phyloP scores from a whole-genome alignment of 108 stramenopile species.

The Skeletonema potamos region DNA sequence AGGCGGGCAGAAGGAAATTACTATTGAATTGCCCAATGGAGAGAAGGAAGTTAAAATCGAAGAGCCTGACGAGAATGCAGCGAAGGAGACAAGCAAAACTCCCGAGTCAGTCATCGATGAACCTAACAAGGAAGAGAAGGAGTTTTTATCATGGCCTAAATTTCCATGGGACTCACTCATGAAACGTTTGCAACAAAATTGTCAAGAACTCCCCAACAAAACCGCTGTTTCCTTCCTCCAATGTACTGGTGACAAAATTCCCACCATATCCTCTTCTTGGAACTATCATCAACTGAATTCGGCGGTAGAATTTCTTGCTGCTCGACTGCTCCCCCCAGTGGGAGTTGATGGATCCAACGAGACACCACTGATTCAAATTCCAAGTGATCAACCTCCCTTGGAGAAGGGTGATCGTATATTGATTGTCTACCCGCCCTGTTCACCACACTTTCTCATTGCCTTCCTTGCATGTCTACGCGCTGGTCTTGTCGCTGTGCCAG shows the following conservation, averaged over 20 bases:
- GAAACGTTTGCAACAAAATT: conserved; percentile 2
- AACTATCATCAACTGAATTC: conserved; percentile 31
- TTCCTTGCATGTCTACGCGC: conserved; percentile 96
- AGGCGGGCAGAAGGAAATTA: conserved; percentile 11
- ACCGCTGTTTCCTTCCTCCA: conserved; percentile 46
- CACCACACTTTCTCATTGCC: conserved; percentile 92
- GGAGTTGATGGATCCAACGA: neutral
- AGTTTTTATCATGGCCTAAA: neutral
- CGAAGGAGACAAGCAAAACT: neutral
- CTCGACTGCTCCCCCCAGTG: conserved; percentile 21
- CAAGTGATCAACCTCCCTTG: conserved; percentile 7
- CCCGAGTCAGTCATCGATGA: neutral
- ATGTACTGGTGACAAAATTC: conserved; percentile 8
- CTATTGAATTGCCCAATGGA: conserved; percentile 14
- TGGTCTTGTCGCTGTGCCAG: conserved; percentile 90
- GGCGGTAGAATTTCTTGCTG: conserved; percentile 41
- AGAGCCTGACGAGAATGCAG: neutral
- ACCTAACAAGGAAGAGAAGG: neutral
- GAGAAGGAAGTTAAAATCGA: conserved; percentile 11
- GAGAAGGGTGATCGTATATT: conserved; percentile 75
- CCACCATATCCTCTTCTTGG: conserved; percentile 26
- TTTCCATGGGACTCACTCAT: conserved; percentile 8
- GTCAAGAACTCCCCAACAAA: conserved; percentile 21
- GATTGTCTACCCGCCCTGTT: conserved; percentile 94
- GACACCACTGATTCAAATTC: conserved; percentile 6